These are phyloP conservation scores for Somion occarium DNA, from an alignment of 1,284 basidiomycete genomes.

Conservation along the genomic window DNA sequence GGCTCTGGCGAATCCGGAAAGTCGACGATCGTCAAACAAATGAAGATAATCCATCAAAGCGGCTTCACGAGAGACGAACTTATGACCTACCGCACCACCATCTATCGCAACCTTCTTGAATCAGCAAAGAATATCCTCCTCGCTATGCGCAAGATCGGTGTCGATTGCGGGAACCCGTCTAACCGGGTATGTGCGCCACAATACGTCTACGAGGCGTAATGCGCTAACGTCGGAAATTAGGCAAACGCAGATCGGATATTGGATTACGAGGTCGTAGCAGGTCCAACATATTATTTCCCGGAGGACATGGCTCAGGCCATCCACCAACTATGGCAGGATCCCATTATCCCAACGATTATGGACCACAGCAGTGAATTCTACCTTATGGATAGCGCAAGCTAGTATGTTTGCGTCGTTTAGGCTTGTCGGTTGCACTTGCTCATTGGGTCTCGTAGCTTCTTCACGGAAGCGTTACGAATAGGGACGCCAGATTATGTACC, in stretches of 20 bases:
- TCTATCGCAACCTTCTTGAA: conserved; percentile 86
- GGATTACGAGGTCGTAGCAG: conserved; percentile 42
- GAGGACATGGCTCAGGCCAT: conserved; percentile 75
- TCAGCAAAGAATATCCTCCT: conserved; percentile 86
- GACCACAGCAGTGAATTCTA: conserved; percentile 90
- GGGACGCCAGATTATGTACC: conserved; percentile 79
- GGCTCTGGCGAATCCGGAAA: conserved; percentile 89
- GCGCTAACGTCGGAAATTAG: conserved; percentile 27
- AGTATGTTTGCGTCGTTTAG: conserved; percentile 48
- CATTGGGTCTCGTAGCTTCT: conserved; percentile 59
- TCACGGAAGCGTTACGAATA: conserved; percentile 81
- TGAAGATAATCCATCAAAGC: conserved; percentile 98
- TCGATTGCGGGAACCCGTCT: conserved; percentile 74
- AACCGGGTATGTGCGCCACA: conserved; percentile 56
- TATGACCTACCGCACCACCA: conserved; percentile 71
- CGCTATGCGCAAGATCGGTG: conserved; percentile 86
- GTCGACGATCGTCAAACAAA: conserved; percentile 96
- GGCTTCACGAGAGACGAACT: conserved; percentile 86
- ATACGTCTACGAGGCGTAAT: neutral
- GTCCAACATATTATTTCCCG: conserved; percentile 43
- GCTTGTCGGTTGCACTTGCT: neutral
- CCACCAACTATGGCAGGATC: conserved; percentile 86
- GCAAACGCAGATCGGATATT: conserved; percentile 58
- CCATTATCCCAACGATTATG: conserved; percentile 82
- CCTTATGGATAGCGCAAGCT: conserved; percentile 92